Evolutionary conservation across 2,329 filamentous ascomycete species (phyloP).

Genomic region (Fusarium subglutinans): DNA sequence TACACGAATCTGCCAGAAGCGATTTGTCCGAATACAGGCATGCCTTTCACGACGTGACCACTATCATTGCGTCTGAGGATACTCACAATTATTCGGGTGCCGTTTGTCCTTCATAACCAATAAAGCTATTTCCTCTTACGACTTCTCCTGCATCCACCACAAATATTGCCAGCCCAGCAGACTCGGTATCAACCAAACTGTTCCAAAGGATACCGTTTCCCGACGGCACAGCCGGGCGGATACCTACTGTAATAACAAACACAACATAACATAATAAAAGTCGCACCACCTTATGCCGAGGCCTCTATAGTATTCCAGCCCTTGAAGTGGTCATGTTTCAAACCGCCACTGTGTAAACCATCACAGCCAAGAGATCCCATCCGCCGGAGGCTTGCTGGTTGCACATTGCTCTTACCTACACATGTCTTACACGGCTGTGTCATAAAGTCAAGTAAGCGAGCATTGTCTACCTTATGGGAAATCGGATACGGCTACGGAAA

Average conservation of each 20-base stretch:
- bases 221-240: constrained; percentile 24
- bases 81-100: background rate
- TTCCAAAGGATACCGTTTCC: background rate
- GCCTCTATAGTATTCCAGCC: background rate
- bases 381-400: background rate
- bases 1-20: background rate
- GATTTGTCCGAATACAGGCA: constrained; percentile 4
- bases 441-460: background rate
- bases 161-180: background rate
- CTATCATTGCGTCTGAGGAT: constrained; percentile 8
- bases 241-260: constrained; percentile 18
- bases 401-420: background rate
- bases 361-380: background rate
- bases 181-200: background rate
- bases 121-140: constrained; percentile 10
- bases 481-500: background rate
- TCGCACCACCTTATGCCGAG: constrained; percentile 5
- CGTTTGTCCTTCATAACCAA: constrained; percentile 6
- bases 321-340: background rate
- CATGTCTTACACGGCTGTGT: constrained; percentile 1
- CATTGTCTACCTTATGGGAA: background rate
- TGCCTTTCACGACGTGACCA: background rate
- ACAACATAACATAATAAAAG: constrained; percentile 12
- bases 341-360: background rate
- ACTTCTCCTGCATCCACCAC: constrained; percentile 8